Evolutionary conservation across 352 stramenopile species (phyloP).

Genomic region (Pythium apleroticum): DNA sequence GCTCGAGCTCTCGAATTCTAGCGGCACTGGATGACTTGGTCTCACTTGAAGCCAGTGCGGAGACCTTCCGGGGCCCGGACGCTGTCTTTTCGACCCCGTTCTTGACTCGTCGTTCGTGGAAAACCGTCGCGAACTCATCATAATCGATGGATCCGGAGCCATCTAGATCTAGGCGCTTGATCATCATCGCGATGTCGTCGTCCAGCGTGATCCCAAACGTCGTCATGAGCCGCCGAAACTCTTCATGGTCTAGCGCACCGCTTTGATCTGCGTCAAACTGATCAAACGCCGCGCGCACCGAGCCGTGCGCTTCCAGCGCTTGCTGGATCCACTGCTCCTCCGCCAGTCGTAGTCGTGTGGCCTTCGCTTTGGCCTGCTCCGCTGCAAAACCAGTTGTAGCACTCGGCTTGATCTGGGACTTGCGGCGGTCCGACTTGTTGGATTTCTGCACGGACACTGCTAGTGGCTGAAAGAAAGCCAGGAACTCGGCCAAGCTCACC

Average conservation of each 20-base stretch:
- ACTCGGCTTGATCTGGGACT: constrained; percentile 3
- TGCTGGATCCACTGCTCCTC: constrained; percentile 55
- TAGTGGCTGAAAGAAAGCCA: constrained; percentile 50
- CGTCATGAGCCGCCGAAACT: constrained; percentile 48
- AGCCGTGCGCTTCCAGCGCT: constrained; percentile 35
- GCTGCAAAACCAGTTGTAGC: neutral
- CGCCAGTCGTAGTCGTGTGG: constrained; percentile 29
- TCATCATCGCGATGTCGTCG: constrained; percentile 45
- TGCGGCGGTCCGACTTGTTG: neutral
- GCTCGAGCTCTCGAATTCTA: constrained; percentile 45
- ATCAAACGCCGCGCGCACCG: constrained; percentile 39
- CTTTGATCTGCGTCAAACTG: constrained; percentile 45
- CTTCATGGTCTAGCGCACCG: constrained; percentile 41
- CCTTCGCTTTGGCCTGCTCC: constrained; percentile 30
- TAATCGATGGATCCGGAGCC: constrained; percentile 50
- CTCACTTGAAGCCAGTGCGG: constrained; percentile 7
- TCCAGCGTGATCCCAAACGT: constrained; percentile 47
- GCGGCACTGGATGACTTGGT: constrained; percentile 31
- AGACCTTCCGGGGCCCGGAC: neutral
- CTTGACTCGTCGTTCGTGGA: constrained; percentile 36
- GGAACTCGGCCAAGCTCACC: constrained; percentile 55
- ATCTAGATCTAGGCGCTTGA: constrained; percentile 47
- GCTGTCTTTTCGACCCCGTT: neutral
- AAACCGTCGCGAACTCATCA: constrained; percentile 66
- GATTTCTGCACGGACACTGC: constrained; percentile 22